phyloP scores from a whole-genome alignment of 306 rosid species.

The Sophora flavescens region DNA sequence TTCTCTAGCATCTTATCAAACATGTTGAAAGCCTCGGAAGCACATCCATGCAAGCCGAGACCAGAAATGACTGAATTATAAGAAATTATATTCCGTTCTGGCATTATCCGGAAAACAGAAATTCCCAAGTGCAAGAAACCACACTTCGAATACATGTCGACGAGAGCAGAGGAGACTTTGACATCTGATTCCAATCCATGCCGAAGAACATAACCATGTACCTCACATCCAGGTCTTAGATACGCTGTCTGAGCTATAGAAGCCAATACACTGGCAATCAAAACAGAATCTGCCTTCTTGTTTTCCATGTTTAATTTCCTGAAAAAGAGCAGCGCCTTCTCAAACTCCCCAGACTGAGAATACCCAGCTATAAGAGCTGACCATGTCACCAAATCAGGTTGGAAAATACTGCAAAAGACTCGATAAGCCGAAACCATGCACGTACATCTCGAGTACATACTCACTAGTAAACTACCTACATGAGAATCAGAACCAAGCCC shows the following conservation, averaged over 20 bases:
- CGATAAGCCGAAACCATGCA: conserved; percentile 68
- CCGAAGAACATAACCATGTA: conserved; percentile 78
- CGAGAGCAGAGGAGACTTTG: conserved; percentile 79
- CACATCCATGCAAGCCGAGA: conserved; percentile 81
- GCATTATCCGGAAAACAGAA: conserved; percentile 63
- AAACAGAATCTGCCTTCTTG: conserved; percentile 71
- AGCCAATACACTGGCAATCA: conserved; percentile 78
- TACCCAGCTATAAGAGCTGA: conserved; percentile 84
- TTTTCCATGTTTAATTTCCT: conserved; percentile 61
- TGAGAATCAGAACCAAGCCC: conserved; percentile 68
- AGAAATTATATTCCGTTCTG: conserved; percentile 65
- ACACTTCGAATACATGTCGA: conserved; percentile 86
- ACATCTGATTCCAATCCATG: conserved; percentile 72
- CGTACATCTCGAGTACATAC: conserved; percentile 82
- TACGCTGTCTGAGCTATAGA: conserved; percentile 68
- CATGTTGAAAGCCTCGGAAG: conserved; percentile 65
- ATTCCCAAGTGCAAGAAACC: conserved; percentile 72
- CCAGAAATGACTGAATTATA: conserved; percentile 82
- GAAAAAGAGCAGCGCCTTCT: conserved; percentile 62
- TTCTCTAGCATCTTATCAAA: conserved; percentile 62
- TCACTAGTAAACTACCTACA: conserved; percentile 76
- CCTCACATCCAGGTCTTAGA: conserved; percentile 67
- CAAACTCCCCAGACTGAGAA: conserved; percentile 69
- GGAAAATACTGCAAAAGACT: conserved; percentile 63
- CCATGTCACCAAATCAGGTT: conserved; percentile 90